A percentile compares a stretch with the other conserved stretches of the same genome.
Conservation (phyloP, 495 filamentous ascomycete species). For the Podospora sp. region DNA sequence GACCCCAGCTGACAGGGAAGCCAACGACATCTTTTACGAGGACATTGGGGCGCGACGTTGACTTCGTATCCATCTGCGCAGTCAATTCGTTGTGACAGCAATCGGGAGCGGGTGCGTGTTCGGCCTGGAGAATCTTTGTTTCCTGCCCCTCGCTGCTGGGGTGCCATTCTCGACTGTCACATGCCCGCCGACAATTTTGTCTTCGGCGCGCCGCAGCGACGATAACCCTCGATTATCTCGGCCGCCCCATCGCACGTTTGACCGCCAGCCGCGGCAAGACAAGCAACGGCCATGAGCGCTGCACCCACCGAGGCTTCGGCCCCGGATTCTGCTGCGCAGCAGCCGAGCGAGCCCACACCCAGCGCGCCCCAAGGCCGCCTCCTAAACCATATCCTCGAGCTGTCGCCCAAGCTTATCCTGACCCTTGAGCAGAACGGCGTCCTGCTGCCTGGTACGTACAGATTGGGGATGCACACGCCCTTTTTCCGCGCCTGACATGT, state of each 20-base stretch:
- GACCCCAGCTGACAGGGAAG: background rate
- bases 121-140: background rate
- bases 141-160: background rate
- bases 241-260: conserved; percentile 3
- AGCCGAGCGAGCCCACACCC: background rate
- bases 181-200: conserved; percentile 7
- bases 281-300: conserved; percentile 14
- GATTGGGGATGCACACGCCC: background rate
- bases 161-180: conserved; percentile 10
- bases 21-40: background rate
- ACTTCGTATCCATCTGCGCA: background rate
- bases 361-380: background rate
- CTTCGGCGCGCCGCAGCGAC: conserved; percentile 7
- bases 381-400: conserved; percentile 25
- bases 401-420: conserved; percentile 32
- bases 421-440: conserved; percentile 27
- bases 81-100: background rate
- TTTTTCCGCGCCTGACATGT: background rate
- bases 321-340: conserved; percentile 3
- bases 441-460: conserved; percentile 27
- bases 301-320: background rate
- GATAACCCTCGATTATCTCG: conserved; percentile 3
- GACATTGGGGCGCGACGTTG: background rate
- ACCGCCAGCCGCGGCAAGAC: background rate
- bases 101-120: background rate